These are phyloP conservation scores for Bacidia gigantensis DNA, from an alignment of 495 filamentous ascomycete genomes.

Conservation along the genomic window DNA sequence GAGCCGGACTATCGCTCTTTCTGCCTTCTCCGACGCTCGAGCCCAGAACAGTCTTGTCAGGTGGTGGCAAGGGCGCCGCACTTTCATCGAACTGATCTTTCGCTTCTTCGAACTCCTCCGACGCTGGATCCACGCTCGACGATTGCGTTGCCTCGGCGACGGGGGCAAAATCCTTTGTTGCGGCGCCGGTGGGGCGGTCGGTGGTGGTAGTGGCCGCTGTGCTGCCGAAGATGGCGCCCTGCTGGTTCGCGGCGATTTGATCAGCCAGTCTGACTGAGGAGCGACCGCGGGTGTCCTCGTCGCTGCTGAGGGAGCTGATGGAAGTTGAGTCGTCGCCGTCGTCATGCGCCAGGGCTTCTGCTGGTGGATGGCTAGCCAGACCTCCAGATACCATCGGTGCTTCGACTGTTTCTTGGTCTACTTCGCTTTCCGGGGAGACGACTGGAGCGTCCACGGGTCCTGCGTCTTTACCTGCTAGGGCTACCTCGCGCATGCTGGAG, in stretches of 20 bases:
- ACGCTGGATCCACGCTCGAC: slow-evolving; percentile 2
- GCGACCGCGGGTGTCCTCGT: slow-evolving; percentile 16
- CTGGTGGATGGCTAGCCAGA: not conserved
- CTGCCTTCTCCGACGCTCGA: slow-evolving; percentile 16
- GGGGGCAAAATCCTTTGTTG: slow-evolving; percentile 6
- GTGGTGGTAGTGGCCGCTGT: not conserved
- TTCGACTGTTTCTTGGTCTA: slow-evolving; percentile 10
- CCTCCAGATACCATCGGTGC: slow-evolving; percentile 1
- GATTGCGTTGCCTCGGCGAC: slow-evolving; percentile 5
- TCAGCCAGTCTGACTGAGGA: slow-evolving; percentile 8
- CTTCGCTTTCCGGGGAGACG: not conserved
- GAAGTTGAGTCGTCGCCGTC: slow-evolving; percentile 8
- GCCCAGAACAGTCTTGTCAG: slow-evolving; percentile 19
- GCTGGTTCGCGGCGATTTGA: slow-evolving; percentile 5
- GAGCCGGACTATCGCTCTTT: slow-evolving; percentile 25
- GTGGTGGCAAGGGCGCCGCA: slow-evolving; percentile 25
- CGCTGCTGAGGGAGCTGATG: slow-evolving; percentile 20
- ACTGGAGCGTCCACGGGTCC: slow-evolving; percentile 3
- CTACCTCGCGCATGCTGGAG: slow-evolving; percentile 35
- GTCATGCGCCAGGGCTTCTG: not conserved
- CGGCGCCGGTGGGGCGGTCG: slow-evolving; percentile 4
- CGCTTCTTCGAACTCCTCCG: slow-evolving; percentile 26
- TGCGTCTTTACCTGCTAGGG: slow-evolving; percentile 30
- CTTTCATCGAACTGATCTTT: slow-evolving; percentile 37
- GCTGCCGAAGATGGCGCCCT: slow-evolving; percentile 6